Evolutionary conservation across 441 rosid species (phyloP), one percentile per base, ranked within the genome.

Genomic region (Pelargonium myrrhifolium): DNA sequence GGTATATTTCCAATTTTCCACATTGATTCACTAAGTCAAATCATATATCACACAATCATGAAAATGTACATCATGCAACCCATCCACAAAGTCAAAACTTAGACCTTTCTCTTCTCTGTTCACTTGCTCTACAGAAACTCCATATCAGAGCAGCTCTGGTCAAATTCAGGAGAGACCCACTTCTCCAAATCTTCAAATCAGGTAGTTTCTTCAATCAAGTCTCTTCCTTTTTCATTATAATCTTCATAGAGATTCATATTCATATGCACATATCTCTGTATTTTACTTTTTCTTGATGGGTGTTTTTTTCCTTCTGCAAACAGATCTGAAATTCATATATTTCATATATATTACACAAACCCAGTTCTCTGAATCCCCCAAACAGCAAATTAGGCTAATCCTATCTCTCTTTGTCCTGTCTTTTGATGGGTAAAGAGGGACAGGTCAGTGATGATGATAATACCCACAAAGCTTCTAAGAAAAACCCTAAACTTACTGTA

Each of bases 371-470:
- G 39, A 20, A 60, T 45, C 43, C 4, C 40, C 65, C 31, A 55
- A 59, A 55, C 9, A 53, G 72, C 15, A 64, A 51, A 8, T 65
- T 35, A 71, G 43, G 65, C 68, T 9, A 24, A 71, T 9, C 42
- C 67, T 68, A 14, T 63, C 26, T 71, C 64, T 51, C 15, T 62
- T 64, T 56, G 35, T 53, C 60, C 71, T 59, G 0, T 64, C 66
- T 28, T 68, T 79, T 75, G 83, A 93, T 88, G 96, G 93, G 88
- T 79, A 96, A 79, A 73, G 93, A 82, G 81, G 81, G 65, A 53
- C 81, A 72, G 74, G 65, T 72, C 9, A 75, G 68, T 79, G 75
- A 81, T 64, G 77, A 47, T 8, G 28, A 80, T 56, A 69, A 62
- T 65, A 12, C 14, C 15, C 15, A 15, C 56, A 49, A 0, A n/a